These are phyloP conservation scores for Diaporthe sp. DNA, from an alignment of 2,329 filamentous ascomycete genomes.

Conservation along the genomic window DNA sequence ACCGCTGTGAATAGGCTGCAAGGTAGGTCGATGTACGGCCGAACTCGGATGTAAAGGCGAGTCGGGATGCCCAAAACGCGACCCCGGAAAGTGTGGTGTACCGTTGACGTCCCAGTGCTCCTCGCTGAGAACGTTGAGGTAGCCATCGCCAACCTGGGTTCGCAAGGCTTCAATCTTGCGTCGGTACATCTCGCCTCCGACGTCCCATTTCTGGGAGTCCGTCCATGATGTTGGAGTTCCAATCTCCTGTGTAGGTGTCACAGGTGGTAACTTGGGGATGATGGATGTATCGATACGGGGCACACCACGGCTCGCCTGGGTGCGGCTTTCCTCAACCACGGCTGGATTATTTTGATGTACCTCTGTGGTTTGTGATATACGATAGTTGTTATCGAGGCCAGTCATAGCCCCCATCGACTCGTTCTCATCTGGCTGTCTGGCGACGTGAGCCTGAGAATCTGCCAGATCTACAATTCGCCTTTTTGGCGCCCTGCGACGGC, in stretches of 20 bases:
- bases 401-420: slow-evolving; percentile 44
- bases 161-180: slow-evolving; percentile 90
- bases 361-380: slow-evolving; percentile 60
- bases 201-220: slow-evolving; percentile 71
- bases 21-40: slow-evolving; percentile 49
- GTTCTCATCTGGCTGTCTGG: slow-evolving; percentile 49
- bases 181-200: slow-evolving; percentile 83
- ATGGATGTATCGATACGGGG: slow-evolving; percentile 57
- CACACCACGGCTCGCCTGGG: slow-evolving; percentile 49
- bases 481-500: slow-evolving; percentile 71
- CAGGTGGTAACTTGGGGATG: slow-evolving; percentile 51
- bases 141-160: slow-evolving; percentile 87
- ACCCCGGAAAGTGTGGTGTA: slow-evolving; percentile 54
- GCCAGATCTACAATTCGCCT: slow-evolving; percentile 76
- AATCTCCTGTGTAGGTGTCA: slow-evolving; percentile 50
- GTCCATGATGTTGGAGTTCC: slow-evolving; percentile 54
- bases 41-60: slow-evolving; percentile 55
- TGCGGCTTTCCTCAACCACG: slow-evolving; percentile 52
- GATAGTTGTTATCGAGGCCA: slow-evolving; percentile 55
- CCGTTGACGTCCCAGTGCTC: slow-evolving; percentile 72
- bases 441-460: slow-evolving; percentile 60
- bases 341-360: slow-evolving; percentile 51
- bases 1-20: slow-evolving; percentile 66
- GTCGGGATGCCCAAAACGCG: slow-evolving; percentile 53
- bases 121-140: slow-evolving; percentile 88